A percentile compares a stretch with the other conserved stretches of the same genome.
phyloP scores from a whole-genome alignment of 306 rosid species.

The Crataegus laevigata region DNA sequence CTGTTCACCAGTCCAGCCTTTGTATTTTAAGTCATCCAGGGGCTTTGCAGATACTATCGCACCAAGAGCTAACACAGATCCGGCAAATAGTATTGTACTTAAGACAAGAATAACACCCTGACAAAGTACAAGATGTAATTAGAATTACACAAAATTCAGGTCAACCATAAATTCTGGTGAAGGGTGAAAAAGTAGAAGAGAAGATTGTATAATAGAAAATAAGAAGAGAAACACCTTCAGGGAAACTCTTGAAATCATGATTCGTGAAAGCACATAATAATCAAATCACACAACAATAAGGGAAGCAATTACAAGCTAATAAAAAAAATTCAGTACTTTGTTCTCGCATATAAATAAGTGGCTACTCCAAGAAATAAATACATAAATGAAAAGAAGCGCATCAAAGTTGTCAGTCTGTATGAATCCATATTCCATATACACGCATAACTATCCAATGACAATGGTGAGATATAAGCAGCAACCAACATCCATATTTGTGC shows the following conservation, averaged over 20 bases:
- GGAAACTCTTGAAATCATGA: neutral
- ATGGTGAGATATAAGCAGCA: neutral
- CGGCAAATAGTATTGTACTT: constrained; percentile 58
- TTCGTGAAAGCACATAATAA: neutral
- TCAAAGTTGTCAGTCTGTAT: neutral
- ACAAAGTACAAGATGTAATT: constrained; percentile 14
- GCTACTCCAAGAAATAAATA: neutral
- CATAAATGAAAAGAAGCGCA: neutral
- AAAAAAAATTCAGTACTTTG: neutral
- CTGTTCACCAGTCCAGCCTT: constrained; percentile 74
- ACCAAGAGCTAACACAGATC: constrained; percentile 84
- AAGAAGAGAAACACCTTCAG: neutral
- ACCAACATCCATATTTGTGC: neutral
- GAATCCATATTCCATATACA: neutral
- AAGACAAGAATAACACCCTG: constrained; percentile 81
- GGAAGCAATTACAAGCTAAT: neutral
- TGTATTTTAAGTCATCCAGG: constrained; percentile 79
- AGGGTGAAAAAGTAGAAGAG: neutral
- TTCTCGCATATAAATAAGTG: neutral
- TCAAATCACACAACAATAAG: neutral
- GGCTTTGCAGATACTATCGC: constrained; percentile 89
- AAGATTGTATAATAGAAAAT: neutral
- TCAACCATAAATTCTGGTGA: neutral
- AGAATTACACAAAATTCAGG: constrained; percentile 12
- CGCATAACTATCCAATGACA: neutral